Evolutionary conservation across 495 filamentous ascomycete genomes (phyloP).

Genomic region (Cudoniella acicularis): DNA sequence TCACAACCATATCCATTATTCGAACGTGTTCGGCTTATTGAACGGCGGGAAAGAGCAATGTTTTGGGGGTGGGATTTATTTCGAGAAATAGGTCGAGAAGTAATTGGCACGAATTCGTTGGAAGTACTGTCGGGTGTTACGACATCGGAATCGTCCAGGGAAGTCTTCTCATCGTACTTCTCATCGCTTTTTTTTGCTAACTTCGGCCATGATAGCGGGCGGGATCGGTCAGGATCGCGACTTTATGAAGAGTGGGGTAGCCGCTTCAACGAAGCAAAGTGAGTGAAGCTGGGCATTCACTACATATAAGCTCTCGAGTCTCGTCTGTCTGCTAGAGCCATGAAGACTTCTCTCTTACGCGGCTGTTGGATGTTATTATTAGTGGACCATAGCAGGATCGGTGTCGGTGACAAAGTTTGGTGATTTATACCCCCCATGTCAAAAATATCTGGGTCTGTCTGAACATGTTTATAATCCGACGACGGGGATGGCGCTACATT

Average conservation of each 20-base stretch:
- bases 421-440: not conserved
- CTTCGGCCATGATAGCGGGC: not conserved
- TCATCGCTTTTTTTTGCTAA: no score
- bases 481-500: no score
- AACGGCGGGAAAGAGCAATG: not conserved
- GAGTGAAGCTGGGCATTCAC: no score
- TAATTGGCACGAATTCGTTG: conserved; percentile 7
- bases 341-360: not conserved
- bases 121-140: no score
- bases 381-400: no score
- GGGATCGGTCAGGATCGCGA: not conserved
- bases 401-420: no score
- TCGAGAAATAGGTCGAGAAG: not conserved
- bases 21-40: conserved; percentile 43
- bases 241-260: no score
- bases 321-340: not conserved
- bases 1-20: conserved; percentile 62
- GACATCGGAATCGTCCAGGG: not conserved
- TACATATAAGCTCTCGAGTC: no score
- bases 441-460: not conserved
- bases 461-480: not conserved
- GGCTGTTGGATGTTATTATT: no score
- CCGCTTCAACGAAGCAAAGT: no score
- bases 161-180: not conserved
- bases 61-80: conserved; percentile 26